Conservation (phyloP, 148 eudicot species). For the Cornus suecica region DNA sequence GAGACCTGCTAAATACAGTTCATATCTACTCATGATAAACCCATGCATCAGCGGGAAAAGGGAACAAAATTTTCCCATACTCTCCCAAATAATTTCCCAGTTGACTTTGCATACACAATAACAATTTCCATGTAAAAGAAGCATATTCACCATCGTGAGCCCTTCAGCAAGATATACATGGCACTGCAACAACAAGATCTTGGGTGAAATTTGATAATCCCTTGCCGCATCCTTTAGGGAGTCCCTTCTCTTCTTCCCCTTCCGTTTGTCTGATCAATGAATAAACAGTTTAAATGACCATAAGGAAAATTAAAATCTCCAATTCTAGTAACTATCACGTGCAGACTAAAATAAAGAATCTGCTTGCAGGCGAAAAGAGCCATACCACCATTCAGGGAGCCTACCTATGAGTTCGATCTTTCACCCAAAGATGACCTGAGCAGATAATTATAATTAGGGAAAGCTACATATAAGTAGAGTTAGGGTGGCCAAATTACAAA, state of each 20-base stretch:
- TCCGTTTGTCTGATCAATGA: constrained; percentile 57
- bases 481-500: too few relatives aligned
- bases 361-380: constrained; percentile 8
- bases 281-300: background rate
- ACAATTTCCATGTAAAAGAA: background rate
- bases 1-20: background rate
- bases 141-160: constrained; percentile 62
- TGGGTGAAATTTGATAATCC: constrained; percentile 68
- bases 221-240: constrained; percentile 55
- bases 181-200: constrained; percentile 78
- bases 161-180: constrained; percentile 91
- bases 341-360: background rate
- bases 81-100: background rate
- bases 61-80: background rate
- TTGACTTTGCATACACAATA: background rate
- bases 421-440: background rate
- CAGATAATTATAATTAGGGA: too few relatives aligned
- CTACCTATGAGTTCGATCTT: background rate
- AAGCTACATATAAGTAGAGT: too few relatives aligned
- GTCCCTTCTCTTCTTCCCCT: constrained; percentile 87
- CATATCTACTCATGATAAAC: constrained; percentile 4
- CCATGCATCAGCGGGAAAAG: background rate
- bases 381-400: constrained; percentile 4
- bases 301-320: constrained; percentile 8
- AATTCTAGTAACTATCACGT: background rate